phyloP scores from a whole-genome alignment of 345 rosid genomes.

The Odontarrhena argentea region DNA sequence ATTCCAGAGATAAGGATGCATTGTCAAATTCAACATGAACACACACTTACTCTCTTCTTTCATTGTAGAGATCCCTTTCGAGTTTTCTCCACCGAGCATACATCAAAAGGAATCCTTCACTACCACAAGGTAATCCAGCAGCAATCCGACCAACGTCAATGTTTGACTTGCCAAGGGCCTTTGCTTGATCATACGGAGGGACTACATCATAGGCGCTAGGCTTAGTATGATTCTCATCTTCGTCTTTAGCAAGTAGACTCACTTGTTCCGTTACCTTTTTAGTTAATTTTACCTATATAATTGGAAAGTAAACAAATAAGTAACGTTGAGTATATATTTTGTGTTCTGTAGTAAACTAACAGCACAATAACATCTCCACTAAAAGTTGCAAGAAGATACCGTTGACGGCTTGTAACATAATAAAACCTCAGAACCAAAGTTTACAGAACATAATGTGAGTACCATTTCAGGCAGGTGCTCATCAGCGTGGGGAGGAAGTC shows the following conservation, averaged over 20 bases:
- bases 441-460: slow-evolving; percentile 20
- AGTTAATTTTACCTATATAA: slow-evolving; percentile 67
- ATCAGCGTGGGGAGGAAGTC: slow-evolving; percentile 78
- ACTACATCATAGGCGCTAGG: slow-evolving; percentile 62
- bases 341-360: slow-evolving; percentile 5
- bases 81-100: slow-evolving; percentile 99
- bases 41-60: slow-evolving; percentile 81
- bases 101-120: slow-evolving; percentile 98
- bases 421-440: neutral
- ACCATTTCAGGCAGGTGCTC: slow-evolving; percentile 83
- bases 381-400: slow-evolving; percentile 20
- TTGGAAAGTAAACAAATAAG: slow-evolving; percentile 29
- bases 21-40: slow-evolving; percentile 22
- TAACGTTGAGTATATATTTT: slow-evolving; percentile 12
- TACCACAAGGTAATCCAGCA: slow-evolving; percentile 99
- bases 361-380: neutral
- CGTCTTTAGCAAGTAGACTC: slow-evolving; percentile 82
- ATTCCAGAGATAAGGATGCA: slow-evolving; percentile 8
- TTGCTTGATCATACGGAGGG: slow-evolving; percentile 97
- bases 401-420: neutral
- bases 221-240: slow-evolving; percentile 79
- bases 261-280: slow-evolving; percentile 98
- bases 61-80: slow-evolving; percentile 95
- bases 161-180: slow-evolving; percentile 96
- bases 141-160: slow-evolving; percentile 97